These are phyloP conservation scores for Gaertneriomyces semiglobifer DNA, from an alignment of 192 early-diverging fungal genomes.

Conservation along the genomic window DNA sequence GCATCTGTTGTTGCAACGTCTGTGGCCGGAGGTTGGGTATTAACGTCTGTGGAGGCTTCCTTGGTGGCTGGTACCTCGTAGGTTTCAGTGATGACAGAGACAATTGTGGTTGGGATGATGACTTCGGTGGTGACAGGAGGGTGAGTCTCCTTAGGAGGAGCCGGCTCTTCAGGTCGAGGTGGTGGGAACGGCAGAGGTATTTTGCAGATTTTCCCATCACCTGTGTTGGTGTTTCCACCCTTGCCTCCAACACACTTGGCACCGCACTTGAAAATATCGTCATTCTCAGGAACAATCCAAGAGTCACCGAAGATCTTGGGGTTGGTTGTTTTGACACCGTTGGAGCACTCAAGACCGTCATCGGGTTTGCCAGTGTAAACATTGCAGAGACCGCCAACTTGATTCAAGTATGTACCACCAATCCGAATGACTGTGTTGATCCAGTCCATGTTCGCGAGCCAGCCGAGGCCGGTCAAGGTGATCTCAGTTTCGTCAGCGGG, in stretches of 20 bases:
- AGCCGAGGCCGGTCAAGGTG: background rate
- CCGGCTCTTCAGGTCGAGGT: background rate
- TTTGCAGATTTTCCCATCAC: background rate
- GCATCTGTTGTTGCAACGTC: slow-evolving; percentile 6
- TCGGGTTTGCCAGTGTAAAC: slow-evolving; percentile 11
- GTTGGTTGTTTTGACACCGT: slow-evolving; percentile 5
- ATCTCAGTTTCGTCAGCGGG: slow-evolving; percentile 16
- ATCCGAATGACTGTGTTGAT: slow-evolving; percentile 19
- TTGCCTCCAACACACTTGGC: slow-evolving; percentile 5
- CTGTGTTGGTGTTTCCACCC: background rate
- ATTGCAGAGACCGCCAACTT: slow-evolving; percentile 28
- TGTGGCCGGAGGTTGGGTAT: background rate
- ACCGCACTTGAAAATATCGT: slow-evolving; percentile 27
- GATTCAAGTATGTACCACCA: slow-evolving; percentile 4
- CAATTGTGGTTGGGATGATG: background rate
- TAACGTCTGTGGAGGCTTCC: background rate
- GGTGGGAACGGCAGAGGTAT: background rate
- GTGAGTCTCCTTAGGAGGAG: background rate
- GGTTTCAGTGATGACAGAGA: background rate
- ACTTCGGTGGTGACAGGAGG: background rate
- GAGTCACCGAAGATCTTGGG: slow-evolving; percentile 19
- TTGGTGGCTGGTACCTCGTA: background rate
- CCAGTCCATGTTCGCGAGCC: background rate
- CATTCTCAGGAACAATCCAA: slow-evolving; percentile 13
- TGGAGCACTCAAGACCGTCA: slow-evolving; percentile 6